phyloP scores from a whole-genome alignment of 2,329 filamentous ascomycete genomes.

The Aspergillus pseudoviridinutans region DNA sequence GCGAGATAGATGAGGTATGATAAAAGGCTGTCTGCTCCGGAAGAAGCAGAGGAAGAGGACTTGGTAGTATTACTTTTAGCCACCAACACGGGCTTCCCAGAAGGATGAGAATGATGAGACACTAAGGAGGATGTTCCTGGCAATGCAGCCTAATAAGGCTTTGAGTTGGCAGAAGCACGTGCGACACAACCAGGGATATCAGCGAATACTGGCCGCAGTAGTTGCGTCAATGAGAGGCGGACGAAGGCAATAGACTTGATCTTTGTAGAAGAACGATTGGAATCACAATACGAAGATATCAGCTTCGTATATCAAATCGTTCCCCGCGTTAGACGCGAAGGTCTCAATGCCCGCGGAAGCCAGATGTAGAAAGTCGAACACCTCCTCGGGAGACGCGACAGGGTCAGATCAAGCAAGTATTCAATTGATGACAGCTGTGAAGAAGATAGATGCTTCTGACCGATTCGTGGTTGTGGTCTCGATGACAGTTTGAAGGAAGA shows the following conservation, averaged over 20 bases:
- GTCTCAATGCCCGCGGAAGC: neutral
- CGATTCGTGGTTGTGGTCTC: neutral
- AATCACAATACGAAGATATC: neutral
- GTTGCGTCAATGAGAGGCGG: neutral
- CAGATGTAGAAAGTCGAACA: neutral
- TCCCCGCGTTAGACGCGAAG: neutral
- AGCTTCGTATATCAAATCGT: neutral
- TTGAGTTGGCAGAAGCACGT: neutral
- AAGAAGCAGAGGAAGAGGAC: neutral
- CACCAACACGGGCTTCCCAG: neutral
- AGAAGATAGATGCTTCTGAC: neutral
- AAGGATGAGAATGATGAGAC: neutral
- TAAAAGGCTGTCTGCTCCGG: neutral
- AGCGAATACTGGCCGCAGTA: neutral
- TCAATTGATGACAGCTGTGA: neutral
- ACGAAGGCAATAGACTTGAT: neutral
- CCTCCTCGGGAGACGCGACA: neutral
- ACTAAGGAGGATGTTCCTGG: neutral
- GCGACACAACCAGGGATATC: neutral
- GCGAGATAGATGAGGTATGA: neutral
- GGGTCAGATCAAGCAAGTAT: neutral
- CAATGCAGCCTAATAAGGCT: neutral
- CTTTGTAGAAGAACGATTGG: neutral
- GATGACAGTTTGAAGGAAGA: neutral
- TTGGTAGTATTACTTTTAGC: neutral